Evolutionary conservation across 352 stramenopile species (phyloP).

Genomic region (Phytophthora cactorum): DNA sequence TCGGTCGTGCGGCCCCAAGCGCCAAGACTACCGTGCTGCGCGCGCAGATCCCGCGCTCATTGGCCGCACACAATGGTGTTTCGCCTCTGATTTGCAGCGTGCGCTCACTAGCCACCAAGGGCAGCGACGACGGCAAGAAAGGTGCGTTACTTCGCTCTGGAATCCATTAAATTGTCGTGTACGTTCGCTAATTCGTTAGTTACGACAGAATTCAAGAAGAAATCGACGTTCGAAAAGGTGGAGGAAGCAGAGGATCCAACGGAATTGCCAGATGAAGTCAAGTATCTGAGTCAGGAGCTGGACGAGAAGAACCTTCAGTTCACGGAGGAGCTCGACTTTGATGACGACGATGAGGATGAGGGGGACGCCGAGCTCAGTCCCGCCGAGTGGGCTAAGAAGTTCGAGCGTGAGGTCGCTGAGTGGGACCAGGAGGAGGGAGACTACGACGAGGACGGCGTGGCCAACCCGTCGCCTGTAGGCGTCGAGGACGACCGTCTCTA

Average conservation of each 20-base stretch:
- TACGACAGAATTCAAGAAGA: slow-evolving; percentile 54
- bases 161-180: background rate
- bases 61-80: slow-evolving; percentile 13
- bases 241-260: slow-evolving; percentile 50
- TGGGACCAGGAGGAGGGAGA: slow-evolving; percentile 52
- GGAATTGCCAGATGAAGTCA: slow-evolving; percentile 62
- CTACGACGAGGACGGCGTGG: slow-evolving; percentile 11
- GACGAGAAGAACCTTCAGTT: slow-evolving; percentile 42
- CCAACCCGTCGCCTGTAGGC: slow-evolving; percentile 4
- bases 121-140: slow-evolving; percentile 56
- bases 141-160: slow-evolving; percentile 12
- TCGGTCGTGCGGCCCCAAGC: slow-evolving; percentile 20
- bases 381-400: slow-evolving; percentile 69
- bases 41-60: slow-evolving; percentile 25
- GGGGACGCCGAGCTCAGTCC: slow-evolving; percentile 55
- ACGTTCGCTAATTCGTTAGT: background rate
- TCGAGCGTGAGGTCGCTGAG: slow-evolving; percentile 66
- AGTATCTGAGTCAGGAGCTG: slow-evolving; percentile 67
- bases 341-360: slow-evolving; percentile 39
- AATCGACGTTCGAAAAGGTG: slow-evolving; percentile 65
- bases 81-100: slow-evolving; percentile 18
- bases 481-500: slow-evolving; percentile 76
- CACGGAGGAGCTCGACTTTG: slow-evolving; percentile 19
- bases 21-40: slow-evolving; percentile 22
- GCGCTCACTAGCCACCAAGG: slow-evolving; percentile 53